These are phyloP conservation scores for Diplodia seriata DNA, from an alignment of 2,329 filamentous ascomycete genomes.

Conservation along the genomic window DNA sequence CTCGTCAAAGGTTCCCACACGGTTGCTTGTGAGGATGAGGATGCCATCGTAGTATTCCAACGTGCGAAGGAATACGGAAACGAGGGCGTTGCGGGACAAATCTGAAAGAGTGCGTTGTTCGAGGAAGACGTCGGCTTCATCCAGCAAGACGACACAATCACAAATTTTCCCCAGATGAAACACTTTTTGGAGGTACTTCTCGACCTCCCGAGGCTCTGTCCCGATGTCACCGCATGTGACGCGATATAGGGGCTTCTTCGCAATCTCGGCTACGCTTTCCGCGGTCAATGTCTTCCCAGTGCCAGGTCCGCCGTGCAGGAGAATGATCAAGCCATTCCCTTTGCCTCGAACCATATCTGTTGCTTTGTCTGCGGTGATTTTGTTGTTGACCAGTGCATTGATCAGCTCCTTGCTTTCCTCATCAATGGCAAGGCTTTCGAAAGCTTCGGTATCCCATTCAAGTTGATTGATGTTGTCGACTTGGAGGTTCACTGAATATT, in stretches of 20 bases:
- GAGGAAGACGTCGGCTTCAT: conserved; percentile 31
- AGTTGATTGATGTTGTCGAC: background rate
- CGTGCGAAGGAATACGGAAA: background rate
- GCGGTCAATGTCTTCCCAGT: conserved; percentile 40
- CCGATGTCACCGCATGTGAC: conserved; percentile 34
- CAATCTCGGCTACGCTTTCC: conserved; percentile 42
- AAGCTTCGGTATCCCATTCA: background rate
- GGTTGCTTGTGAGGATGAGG: conserved; percentile 47
- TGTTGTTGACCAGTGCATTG: background rate
- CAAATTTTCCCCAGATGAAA: background rate
- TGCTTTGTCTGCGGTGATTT: background rate
- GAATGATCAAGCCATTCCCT: conserved; percentile 40
- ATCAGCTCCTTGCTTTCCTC: background rate
- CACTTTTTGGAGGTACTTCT: background rate
- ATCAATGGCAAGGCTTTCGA: background rate
- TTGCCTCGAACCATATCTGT: conserved; percentile 39
- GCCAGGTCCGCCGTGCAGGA: conserved; percentile 35
- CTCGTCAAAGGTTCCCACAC: conserved; percentile 42
- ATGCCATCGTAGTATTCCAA: conserved; percentile 32
- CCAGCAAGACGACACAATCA: conserved; percentile 4
- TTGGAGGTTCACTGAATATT: background rate
- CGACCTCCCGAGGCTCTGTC: background rate
- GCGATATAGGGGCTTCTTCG: conserved; percentile 41
- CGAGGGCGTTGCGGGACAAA: background rate
- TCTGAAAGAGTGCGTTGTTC: background rate